Percentiles rank a stretch among this genome's conserved stretches.
Conservation (phyloP, 306 rosid genomes). For the Benincasa hispida region DNA sequence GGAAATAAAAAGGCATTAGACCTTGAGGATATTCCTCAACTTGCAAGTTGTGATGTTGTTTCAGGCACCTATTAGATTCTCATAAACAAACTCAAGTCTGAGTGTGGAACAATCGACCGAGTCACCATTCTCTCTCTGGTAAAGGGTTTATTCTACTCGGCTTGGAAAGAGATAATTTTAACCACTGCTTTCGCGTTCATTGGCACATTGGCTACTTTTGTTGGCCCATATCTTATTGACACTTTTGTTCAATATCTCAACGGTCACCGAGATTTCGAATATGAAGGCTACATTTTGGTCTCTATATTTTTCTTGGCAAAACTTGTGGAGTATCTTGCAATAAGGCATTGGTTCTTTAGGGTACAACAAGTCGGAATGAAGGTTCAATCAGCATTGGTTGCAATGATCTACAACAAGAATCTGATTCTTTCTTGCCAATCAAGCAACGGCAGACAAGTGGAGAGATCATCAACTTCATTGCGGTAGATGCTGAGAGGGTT, state of each 20-base stretch:
- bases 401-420: constrained; percentile 50
- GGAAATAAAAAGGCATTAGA: constrained; percentile 58
- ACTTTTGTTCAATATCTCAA: constrained; percentile 57
- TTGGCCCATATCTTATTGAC: constrained; percentile 74
- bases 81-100: constrained; percentile 35
- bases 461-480: constrained; percentile 66
- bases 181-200: constrained; percentile 27
- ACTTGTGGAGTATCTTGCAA: constrained; percentile 46
- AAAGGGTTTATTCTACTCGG: constrained; percentile 37
- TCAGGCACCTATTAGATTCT: constrained; percentile 31
- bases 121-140: constrained; percentile 37
- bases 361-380: constrained; percentile 47
- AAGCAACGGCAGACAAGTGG: constrained; percentile 45
- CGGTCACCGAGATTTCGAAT: constrained; percentile 30
- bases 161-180: constrained; percentile 43
- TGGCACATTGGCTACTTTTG: constrained; percentile 45
- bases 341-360: constrained; percentile 56
- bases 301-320: constrained; percentile 47
- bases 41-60: constrained; percentile 33
- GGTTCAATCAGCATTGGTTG: constrained; percentile 38
- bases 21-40: constrained; percentile 73
- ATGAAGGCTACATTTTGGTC: constrained; percentile 53
- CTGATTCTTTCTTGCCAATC: constrained; percentile 56
- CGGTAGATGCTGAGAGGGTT: constrained; percentile 72
- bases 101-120: constrained; percentile 19